These are phyloP conservation scores for Sugiyamaella japonica DNA, from an alignment of 1,139 yeast genomes.

Conservation along the genomic window DNA sequence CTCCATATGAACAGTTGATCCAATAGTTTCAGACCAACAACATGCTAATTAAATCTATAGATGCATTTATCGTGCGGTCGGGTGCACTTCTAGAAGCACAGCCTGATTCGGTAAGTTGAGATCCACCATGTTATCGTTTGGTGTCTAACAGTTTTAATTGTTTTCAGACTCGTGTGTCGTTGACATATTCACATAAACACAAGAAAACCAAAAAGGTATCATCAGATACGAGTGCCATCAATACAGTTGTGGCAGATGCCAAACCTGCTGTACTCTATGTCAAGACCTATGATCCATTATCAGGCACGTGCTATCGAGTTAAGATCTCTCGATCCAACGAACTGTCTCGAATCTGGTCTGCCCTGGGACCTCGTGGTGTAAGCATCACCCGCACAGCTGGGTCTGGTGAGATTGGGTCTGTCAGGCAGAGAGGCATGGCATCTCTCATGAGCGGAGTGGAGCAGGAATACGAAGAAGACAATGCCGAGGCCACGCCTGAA, in stretches of 20 bases:
- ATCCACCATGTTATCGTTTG: too few relatives aligned
- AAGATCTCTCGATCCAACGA: constrained; percentile 71
- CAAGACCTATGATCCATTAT: constrained; percentile 69
- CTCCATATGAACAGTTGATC: too few relatives aligned
- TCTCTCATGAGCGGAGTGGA: constrained; percentile 37
- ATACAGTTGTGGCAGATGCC: constrained; percentile 32
- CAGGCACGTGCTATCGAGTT: constrained; percentile 66
- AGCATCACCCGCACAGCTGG: constrained; percentile 26
- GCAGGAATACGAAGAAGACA: constrained; percentile 23
- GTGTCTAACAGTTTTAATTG: constrained; percentile 16
- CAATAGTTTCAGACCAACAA: too few relatives aligned
- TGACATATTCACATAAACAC: constrained; percentile 45
- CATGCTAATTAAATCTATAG: constrained; percentile 49
- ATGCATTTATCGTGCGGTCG: constrained; percentile 52
- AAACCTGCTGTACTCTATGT: constrained; percentile 51
- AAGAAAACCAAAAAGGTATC: constrained; percentile 46
- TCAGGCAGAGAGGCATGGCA: constrained; percentile 33
- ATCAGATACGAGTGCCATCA: constrained; percentile 33
- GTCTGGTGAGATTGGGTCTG: constrained; percentile 19
- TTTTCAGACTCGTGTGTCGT: constrained; percentile 26
- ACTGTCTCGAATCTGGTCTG: constrained; percentile 71
- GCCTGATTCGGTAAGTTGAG: constrained; percentile 46
- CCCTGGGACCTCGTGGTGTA: constrained; percentile 87
- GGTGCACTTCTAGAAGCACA: constrained; percentile 49
- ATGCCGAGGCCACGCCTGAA: constrained; percentile 22